Evolutionary conservation across 2,329 filamentous ascomycete genomes (phyloP).

Genomic region (Xylaria sp.): DNA sequence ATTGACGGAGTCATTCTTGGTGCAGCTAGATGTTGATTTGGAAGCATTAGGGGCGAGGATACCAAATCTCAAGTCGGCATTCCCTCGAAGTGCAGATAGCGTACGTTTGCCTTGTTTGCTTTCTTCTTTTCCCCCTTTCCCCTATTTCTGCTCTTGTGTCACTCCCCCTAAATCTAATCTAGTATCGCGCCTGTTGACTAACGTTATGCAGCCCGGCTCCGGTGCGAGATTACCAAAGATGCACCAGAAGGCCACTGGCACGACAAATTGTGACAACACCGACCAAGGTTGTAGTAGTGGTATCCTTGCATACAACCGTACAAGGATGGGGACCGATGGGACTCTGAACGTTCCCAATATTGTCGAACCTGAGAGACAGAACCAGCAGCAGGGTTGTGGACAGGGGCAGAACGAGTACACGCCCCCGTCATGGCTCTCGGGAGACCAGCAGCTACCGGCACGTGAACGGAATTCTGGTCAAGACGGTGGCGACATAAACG

Average conservation of each 20-base stretch:
- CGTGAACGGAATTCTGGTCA: constrained; percentile 27
- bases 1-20: constrained; percentile 90
- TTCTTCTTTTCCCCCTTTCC: not conserved
- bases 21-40: constrained; percentile 90
- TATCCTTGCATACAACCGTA: constrained; percentile 47
- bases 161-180: not conserved
- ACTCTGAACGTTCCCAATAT: constrained; percentile 44
- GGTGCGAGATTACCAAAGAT: constrained; percentile 19
- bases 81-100: constrained; percentile 55
- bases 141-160: not conserved
- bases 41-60: constrained; percentile 70
- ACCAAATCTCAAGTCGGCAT: constrained; percentile 58
- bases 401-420: constrained; percentile 12
- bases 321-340: constrained; percentile 39
- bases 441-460: constrained; percentile 43
- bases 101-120: constrained; percentile 43
- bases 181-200: constrained; percentile 16
- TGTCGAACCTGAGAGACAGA: constrained; percentile 38
- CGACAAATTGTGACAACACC: constrained; percentile 9
- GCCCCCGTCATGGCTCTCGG: constrained; percentile 41
- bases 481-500: constrained; percentile 10
- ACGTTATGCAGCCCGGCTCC: constrained; percentile 35
- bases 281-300: constrained; percentile 35
- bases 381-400: constrained; percentile 17
- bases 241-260: constrained; percentile 9